Evolutionary conservation across 345 rosid species (phyloP).

Genomic region (Euphorbia tirucalli): DNA sequence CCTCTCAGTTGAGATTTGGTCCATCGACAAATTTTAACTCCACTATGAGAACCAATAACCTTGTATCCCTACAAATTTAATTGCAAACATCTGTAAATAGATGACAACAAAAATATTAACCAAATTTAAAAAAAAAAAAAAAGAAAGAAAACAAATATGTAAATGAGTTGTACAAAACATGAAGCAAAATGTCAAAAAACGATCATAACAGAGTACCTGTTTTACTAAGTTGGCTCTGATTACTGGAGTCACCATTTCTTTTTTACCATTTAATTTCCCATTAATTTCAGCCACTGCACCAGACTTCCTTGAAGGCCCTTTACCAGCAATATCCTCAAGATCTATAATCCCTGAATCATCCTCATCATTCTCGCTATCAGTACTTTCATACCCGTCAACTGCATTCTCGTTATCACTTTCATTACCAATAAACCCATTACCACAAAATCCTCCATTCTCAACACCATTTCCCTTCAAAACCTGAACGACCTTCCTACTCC

Average conservation of each 20-base stretch:
- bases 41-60: constrained; percentile 95
- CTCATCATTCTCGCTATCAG: constrained; percentile 29
- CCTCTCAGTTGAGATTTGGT: constrained; percentile 99
- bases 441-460: constrained; percentile 23
- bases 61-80: constrained; percentile 81
- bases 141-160: neutral
- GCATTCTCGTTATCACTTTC: constrained; percentile 42
- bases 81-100: neutral
- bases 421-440: constrained; percentile 18
- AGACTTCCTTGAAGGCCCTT: constrained; percentile 63
- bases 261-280: constrained; percentile 59
- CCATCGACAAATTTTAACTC: constrained; percentile 98
- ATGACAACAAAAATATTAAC: neutral
- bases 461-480: constrained; percentile 50
- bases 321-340: constrained; percentile 95
- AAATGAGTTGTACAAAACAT: too few relatives aligned
- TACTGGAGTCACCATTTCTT: constrained; percentile 92
- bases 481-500: constrained; percentile 56
- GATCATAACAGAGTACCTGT: constrained; percentile 47
- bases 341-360: constrained; percentile 55
- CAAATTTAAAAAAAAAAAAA: too few relatives aligned
- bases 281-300: constrained; percentile 42
- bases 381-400: constrained; percentile 36
- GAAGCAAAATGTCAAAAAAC: too few relatives aligned
- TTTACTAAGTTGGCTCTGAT: constrained; percentile 91